These are phyloP conservation scores for Citrus unshiu DNA, from an alignment of 345 rosid genomes.

Conservation along the genomic window DNA sequence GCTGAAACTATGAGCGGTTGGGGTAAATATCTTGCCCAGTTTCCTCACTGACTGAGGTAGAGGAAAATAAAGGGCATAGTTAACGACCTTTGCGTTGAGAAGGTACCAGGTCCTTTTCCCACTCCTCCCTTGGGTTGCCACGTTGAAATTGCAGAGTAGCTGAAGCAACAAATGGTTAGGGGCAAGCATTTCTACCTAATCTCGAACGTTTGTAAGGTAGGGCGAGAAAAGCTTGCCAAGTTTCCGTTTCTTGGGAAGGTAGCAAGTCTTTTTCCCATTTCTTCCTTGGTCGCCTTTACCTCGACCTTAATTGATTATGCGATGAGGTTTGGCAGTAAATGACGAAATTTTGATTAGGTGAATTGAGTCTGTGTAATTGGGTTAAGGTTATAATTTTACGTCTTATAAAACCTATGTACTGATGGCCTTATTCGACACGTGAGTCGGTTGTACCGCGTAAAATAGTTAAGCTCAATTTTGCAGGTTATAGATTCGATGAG, in stretches of 20 bases:
- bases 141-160: not conserved
- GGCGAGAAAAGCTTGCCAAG: slow-evolving; percentile 8
- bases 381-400: slow-evolving; percentile 16
- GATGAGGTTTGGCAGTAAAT: slow-evolving; percentile 6
- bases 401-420: slow-evolving; percentile 20
- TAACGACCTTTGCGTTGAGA: not conserved
- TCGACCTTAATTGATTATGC: not conserved
- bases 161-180: not conserved
- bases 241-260: slow-evolving; percentile 2
- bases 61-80: slow-evolving; percentile 9
- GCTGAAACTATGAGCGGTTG: not conserved
- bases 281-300: not conserved
- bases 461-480: slow-evolving; percentile 57
- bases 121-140: not conserved
- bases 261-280: not conserved
- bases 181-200: not conserved
- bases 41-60: not conserved
- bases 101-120: slow-evolving; percentile 1
- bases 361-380: slow-evolving; percentile 12
- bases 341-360: slow-evolving; percentile 5
- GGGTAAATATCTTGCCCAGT: not conserved
- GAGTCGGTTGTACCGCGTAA: slow-evolving; percentile 33
- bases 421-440: slow-evolving; percentile 22
- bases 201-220: not conserved
- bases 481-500: slow-evolving; percentile 72